Percentiles rank a stretch among this genome's conserved stretches.
Conservation (phyloP, 352 stramenopile species). For the Globisporangium viniferum region DNA sequence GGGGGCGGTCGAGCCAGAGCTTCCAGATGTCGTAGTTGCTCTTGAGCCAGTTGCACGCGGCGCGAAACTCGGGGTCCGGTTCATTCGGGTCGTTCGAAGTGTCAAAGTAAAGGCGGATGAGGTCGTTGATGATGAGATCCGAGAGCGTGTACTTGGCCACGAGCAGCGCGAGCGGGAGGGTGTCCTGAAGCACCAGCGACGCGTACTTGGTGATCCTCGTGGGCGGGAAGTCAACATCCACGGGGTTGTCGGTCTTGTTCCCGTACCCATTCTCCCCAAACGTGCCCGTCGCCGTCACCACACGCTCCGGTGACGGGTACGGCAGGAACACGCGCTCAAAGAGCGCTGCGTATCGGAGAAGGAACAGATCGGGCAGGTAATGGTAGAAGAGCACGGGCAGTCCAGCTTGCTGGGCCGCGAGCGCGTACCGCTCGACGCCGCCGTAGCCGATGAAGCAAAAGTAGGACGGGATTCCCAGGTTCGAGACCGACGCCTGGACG, state of each 20-base stretch:
- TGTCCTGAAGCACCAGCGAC: slow-evolving; percentile 15
- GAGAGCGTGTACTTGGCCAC: slow-evolving; percentile 34
- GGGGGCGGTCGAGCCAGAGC: slow-evolving; percentile 37
- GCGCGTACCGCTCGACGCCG: slow-evolving; percentile 30
- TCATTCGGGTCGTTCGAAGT: slow-evolving; percentile 11
- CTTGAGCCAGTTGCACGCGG: slow-evolving; percentile 50
- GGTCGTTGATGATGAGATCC: slow-evolving; percentile 36
- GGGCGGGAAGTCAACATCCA: slow-evolving; percentile 43
- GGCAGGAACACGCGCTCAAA: slow-evolving; percentile 53
- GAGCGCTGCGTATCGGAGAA: slow-evolving; percentile 26
- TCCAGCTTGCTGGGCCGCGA: slow-evolving; percentile 22
- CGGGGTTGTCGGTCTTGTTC: slow-evolving; percentile 31
- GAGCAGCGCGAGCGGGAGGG: slow-evolving; percentile 9
- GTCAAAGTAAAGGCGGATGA: slow-evolving; percentile 27
- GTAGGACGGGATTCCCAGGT: slow-evolving; percentile 51
- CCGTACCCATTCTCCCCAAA: slow-evolving; percentile 56
- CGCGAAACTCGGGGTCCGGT: slow-evolving; percentile 29
- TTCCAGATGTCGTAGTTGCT: slow-evolving; percentile 48
- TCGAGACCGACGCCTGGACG: slow-evolving; percentile 40
- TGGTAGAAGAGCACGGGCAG: slow-evolving; percentile 49
- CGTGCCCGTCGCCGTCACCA: slow-evolving; percentile 27
- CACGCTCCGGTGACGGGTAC: slow-evolving; percentile 21
- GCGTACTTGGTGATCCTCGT: slow-evolving; percentile 34
- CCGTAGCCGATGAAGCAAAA: slow-evolving; percentile 61
- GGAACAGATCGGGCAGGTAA: slow-evolving; percentile 50